These are phyloP conservation scores for Penicillium janthinellum DNA, from an alignment of 2,329 filamentous ascomycete genomes.

Conservation along the genomic window DNA sequence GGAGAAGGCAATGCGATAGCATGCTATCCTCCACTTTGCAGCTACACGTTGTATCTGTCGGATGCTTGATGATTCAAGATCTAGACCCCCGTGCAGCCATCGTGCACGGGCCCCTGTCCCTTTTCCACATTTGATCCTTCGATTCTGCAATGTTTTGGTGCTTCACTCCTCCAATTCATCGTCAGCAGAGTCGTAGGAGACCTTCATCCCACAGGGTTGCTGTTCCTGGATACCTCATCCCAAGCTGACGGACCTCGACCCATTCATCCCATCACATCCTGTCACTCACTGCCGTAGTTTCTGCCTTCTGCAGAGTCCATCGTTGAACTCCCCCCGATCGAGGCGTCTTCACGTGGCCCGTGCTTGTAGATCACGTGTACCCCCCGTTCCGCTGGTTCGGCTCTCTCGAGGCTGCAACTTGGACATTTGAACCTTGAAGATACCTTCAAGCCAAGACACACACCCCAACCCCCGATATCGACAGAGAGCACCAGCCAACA, in stretches of 20 bases:
- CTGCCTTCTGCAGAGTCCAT: neutral
- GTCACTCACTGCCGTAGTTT: neutral
- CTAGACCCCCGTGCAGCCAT: neutral
- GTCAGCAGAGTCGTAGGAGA: too few species aligned
- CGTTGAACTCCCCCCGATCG: neutral
- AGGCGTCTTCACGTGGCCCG: conserved; percentile 15
- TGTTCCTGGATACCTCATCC: neutral
- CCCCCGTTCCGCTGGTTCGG: conserved; percentile 8
- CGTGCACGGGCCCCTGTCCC: conserved; percentile 1
- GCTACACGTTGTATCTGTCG: too few species aligned
- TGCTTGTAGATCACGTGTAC: conserved; percentile 14
- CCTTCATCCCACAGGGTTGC: neutral
- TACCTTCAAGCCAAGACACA: conserved; percentile 10
- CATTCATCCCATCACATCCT: neutral
- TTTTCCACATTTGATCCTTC: conserved; percentile 1
- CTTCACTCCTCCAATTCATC: neutral
- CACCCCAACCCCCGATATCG: neutral
- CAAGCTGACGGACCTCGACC: neutral
- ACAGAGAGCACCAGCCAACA: neutral
- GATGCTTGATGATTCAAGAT: neutral
- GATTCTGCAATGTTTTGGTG: neutral
- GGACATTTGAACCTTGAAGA: neutral
- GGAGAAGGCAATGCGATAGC: too few species aligned
- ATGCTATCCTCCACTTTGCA: too few species aligned
- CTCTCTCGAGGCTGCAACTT: conserved; percentile 3